Evolutionary conservation across 139 green algal species (phyloP), one percentile per base, ranked within the genome.

Genomic region (Chloropicon primus): DNA sequence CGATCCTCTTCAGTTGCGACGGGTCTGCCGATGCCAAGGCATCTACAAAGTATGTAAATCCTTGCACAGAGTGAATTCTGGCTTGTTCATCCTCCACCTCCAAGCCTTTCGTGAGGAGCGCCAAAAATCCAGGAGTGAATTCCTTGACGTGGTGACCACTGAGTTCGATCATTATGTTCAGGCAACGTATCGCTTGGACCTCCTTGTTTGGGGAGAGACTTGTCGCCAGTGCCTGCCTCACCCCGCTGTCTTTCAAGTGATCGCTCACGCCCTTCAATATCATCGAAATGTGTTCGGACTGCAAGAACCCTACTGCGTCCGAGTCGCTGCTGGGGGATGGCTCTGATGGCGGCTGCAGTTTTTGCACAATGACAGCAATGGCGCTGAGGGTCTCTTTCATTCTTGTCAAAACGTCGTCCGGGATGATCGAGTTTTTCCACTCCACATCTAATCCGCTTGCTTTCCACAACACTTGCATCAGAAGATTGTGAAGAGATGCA

Each of bases 401-500:
- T 17, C 17, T 62, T 62, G 41, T 62, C 41, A 62, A 17, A 5
- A 62, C 41, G 17, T 62, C 41, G 5, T 62, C 17, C 17, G 41
- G 41, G 41, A 62, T 62, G 5, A 62, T 62, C 10, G 17, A 62
- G 41, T 62, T 17, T 62, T 5, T 78, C 74, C 27, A 25, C 17
- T 22, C 5, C 74, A 54, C 74, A 10, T 78, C 28, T 23, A 53
- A 17, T 74, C 21, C 74, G 27, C 74, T 26, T 24, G 28, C 27
- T 72, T 78, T 78, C 74, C 74, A 78, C n/a, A 71, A 53, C 5
- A 78, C 74, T 72, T 78, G 74, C 24, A 26, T 72, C 21, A 78
- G 74, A 5, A 78, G 28, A 26, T 54, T 71, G n/a, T 24, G 74
- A 5, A 78, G 24, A 3, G 23, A 78, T 17, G 24, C n/a, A 26